Evolutionary conservation across 129 eudicot genomes (phyloP).

Genomic region (Deinandra increscens): DNA sequence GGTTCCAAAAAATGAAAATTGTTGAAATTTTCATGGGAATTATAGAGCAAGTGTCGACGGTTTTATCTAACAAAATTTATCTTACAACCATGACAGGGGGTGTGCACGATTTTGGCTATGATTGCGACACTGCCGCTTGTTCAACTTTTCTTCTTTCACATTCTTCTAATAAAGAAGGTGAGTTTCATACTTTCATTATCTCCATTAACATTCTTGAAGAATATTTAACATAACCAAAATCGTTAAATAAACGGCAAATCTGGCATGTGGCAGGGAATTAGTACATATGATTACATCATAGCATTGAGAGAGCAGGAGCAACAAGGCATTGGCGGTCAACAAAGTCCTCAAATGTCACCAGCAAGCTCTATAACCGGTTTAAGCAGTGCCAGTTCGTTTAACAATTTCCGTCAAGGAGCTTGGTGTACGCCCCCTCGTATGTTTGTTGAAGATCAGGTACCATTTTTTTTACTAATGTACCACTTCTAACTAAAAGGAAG

Average conservation of each 20-base stretch:
- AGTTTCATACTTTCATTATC: conserved; percentile 2
- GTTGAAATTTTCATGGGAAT: not conserved
- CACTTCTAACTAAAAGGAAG: not conserved
- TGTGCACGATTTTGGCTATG: conserved; percentile 96
- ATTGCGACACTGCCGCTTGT: conserved; percentile 91
- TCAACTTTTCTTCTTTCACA: conserved; percentile 98
- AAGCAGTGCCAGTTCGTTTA: conserved; percentile 92
- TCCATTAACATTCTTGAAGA: not conserved
- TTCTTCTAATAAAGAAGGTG: conserved; percentile 97
- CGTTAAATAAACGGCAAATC: not conserved
- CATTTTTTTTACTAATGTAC: not conserved
- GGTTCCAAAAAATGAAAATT: not conserved
- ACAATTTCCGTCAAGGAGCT: conserved; percentile 83
- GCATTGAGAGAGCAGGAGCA: conserved; percentile 97
- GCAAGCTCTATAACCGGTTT: conserved; percentile 91
- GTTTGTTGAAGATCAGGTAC: conserved; percentile 96
- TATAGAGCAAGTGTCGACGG: not conserved
- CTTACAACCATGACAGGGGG: conserved; percentile 57
- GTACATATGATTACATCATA: conserved; percentile 92
- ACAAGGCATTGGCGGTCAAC: conserved; percentile 74
- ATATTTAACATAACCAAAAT: not conserved
- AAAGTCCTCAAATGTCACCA: conserved; percentile 97
- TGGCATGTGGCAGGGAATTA: conserved; percentile 85
- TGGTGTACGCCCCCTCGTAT: conserved; percentile 99
- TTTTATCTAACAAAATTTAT: conserved; percentile 4